Evolutionary conservation across 441 rosid genomes (phyloP).

Genomic region (Croton laevigatus): DNA sequence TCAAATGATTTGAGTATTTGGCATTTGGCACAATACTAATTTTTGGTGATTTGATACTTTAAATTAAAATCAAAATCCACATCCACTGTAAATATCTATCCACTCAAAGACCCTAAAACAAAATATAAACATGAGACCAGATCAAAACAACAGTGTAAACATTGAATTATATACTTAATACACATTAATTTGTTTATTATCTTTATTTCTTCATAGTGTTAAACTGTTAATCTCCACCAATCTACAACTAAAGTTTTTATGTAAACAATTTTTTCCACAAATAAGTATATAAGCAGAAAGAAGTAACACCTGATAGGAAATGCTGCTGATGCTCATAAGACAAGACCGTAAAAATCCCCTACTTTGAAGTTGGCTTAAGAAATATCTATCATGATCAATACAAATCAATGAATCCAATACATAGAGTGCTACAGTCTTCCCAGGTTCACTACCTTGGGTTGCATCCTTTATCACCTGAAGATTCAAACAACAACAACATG

Average conservation of each 20-base stretch:
- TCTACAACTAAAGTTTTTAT: neutral
- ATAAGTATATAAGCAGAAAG: conserved; percentile 5
- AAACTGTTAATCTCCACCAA: neutral
- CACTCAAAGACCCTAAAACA: no score
- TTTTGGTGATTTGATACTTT: no score
- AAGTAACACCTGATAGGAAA: conserved; percentile 60
- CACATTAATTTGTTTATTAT: neutral
- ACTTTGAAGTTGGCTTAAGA: conserved; percentile 93
- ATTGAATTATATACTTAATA: neutral
- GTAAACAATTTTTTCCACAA: neutral
- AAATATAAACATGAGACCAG: neutral
- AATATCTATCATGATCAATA: conserved; percentile 81
- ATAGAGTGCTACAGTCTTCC: conserved; percentile 88
- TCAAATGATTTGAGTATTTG: no score
- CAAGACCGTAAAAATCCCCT: conserved; percentile 86
- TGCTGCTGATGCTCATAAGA: conserved; percentile 68
- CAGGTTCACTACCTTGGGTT: conserved; percentile 87
- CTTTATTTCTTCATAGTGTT: neutral
- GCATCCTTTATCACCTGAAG: conserved; percentile 86
- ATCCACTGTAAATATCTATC: no score
- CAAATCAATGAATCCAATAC: conserved; percentile 87
- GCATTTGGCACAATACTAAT: no score
- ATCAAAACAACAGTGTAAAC: neutral
- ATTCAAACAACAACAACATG: conserved; percentile 14
- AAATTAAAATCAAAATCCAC: no score